Evolutionary conservation across 169 alveolate species (phyloP).

Genomic region (Cryptosporidium meleagridis): DNA sequence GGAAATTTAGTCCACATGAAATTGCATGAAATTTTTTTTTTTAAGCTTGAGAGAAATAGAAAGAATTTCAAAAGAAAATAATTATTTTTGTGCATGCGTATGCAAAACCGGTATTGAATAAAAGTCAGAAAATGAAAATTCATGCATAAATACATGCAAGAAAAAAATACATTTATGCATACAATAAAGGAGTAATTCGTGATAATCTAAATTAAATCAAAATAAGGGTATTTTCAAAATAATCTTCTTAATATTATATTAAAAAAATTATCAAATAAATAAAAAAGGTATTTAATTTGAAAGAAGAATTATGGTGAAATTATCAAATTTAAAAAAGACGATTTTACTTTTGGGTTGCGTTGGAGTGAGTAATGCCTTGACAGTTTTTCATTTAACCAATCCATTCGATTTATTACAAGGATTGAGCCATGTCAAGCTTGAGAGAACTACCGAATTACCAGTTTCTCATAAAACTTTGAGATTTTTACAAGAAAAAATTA

Average conservation of each 20-base stretch:
- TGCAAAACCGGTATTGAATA: constrained; percentile 1
- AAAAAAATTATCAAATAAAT: neutral
- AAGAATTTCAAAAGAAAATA: neutral
- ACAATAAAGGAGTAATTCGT: neutral
- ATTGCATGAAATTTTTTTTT: neutral
- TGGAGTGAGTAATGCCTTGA: constrained; percentile 48
- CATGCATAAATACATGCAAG: neutral
- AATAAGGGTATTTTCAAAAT: neutral
- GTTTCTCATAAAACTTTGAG: constrained; percentile 60
- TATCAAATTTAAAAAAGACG: constrained; percentile 14
- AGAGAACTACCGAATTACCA: constrained; percentile 21
- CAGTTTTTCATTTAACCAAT: constrained; percentile 65
- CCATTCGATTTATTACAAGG: constrained; percentile 70
- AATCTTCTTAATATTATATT: neutral
- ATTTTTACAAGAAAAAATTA: constrained; percentile 37
- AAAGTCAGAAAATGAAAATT: neutral
- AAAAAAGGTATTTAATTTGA: neutral
- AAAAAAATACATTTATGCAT: neutral
- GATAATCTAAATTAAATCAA: neutral
- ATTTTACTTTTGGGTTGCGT: neutral
- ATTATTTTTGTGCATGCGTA: neutral
- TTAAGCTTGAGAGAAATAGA: neutral
- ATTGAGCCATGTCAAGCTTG: constrained; percentile 49
- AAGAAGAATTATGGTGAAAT: constrained; percentile 1
- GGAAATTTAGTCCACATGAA: neutral